Base-by-base conservation (phyloP, 495 filamentous ascomycete species). In the Xylaria venustula region DNA sequence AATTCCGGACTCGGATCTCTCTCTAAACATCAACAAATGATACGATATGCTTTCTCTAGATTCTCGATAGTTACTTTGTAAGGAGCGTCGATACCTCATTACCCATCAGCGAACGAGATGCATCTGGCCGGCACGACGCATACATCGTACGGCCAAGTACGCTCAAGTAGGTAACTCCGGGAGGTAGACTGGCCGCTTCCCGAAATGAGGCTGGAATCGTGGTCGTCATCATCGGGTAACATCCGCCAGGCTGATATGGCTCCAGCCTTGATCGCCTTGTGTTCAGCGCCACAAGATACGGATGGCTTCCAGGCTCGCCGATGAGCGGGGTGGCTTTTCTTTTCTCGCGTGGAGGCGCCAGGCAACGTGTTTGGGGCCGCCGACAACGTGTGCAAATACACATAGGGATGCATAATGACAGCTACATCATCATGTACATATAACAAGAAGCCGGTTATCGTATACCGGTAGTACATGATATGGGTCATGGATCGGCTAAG, bases 121-220 rank as follows among this genome's bases (percentile, higher is more conserved):
- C n/a, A n/a, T n/a, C n/a, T n/a, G n/a, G n/a, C n/a, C n/a, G n/a
- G n/a, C n/a, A n/a, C n/a, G n/a, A n/a, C n/a, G n/a, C n/a, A n/a
- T n/a, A n/a, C n/a, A n/a, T n/a, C n/a, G n/a, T n/a, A n/a, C n/a
- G n/a, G n/a, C n/a, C n/a, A n/a, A n/a, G n/a, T n/a, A 11, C 47
- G 20, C 12, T 19, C 22, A 47, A 19, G 28, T 54, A 0, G 2
- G 17, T 54, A 25, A 26, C 50, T 54, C n/a, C 17, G 3, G 15
- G 22, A 17, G 12, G 32, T 28, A 30, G 40, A 34, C 40, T 4
- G 37, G 40, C 40, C 40, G 53, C 23, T 48, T 36, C 53, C 20
- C 41, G 42, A 57, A 36, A 28, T 37, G 54, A 57, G 54, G 42
- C 54, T 57, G 30, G 42, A 37, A 25, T 26, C 42, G 11, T 32